Percentiles rank a stretch among this genome's conserved stretches.
Conservation (phyloP, 129 eudicot species). For the Escallonia herrerae region DNA sequence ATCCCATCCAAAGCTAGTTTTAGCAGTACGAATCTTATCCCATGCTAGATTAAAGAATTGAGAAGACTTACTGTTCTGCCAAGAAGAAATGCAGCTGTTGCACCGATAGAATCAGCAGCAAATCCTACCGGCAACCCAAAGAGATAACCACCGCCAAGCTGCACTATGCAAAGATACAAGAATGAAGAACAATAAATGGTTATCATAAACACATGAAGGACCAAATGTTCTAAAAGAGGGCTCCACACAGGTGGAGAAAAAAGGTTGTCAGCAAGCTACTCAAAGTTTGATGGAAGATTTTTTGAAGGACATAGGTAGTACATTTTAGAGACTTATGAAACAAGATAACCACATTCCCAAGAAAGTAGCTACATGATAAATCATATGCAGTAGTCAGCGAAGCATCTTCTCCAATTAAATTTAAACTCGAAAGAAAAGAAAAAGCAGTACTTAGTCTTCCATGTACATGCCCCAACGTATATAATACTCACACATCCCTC, state of each 20-base stretch:
- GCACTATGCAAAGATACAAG: constrained; percentile 19
- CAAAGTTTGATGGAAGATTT: too few relatives aligned
- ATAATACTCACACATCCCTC: neutral
- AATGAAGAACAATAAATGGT: neutral
- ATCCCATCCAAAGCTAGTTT: constrained; percentile 3
- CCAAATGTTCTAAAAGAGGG: neutral
- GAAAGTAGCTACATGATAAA: too few relatives aligned
- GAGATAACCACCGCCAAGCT: constrained; percentile 98
- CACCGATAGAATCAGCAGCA: constrained; percentile 89
- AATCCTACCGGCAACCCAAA: constrained; percentile 91
- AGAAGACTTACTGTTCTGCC: constrained; percentile 75
- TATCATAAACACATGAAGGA: constrained; percentile 6
- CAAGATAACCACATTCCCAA: too few relatives aligned
- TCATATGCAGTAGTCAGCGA: too few relatives aligned
- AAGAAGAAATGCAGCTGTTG: constrained; percentile 86
- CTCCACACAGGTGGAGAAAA: neutral
- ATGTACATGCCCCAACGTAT: neutral
- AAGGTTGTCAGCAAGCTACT: neutral
- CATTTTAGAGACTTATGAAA: too few relatives aligned
- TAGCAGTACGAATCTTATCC: constrained; percentile 8
- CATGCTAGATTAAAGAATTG: constrained; percentile 1
- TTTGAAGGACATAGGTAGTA: too few relatives aligned
- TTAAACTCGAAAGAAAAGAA: too few relatives aligned
- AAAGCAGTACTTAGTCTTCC: neutral
- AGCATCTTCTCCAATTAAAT: too few relatives aligned